phyloP scores from a whole-genome alignment of 177 flowering plant genomes.

The Vitis hybrid region DNA sequence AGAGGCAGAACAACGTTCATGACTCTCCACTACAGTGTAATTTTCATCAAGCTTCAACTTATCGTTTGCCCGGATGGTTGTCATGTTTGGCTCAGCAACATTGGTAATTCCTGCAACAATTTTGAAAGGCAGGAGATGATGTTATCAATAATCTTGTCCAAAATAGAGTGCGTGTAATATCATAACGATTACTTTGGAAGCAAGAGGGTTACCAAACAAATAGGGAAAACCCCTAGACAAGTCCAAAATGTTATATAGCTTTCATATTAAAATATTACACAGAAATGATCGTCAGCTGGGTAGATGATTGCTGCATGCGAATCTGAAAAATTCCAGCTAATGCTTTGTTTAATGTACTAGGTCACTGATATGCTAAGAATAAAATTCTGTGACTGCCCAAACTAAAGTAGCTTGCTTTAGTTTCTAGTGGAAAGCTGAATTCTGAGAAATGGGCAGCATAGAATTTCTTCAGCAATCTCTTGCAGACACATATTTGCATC shows the following conservation, averaged over 20 bases:
- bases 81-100: not conserved
- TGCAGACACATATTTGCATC: no score
- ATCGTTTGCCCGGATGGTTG: not conserved
- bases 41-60: slow-evolving; percentile 5
- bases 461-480: not conserved
- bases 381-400: not conserved
- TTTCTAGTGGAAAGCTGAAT: not conserved
- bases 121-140: not conserved
- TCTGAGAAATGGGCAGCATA: not conserved
- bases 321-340: not conserved
- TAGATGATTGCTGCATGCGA: not conserved
- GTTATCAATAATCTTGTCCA: no score
- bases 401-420: not conserved
- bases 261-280: no score
- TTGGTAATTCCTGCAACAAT: not conserved
- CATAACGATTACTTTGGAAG: no score
- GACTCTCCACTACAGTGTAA: not conserved
- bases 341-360: not conserved
- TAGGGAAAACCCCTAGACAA: no score
- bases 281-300: not conserved
- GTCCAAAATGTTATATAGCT: no score
- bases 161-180: no score
- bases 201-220: no score
- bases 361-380: not conserved
- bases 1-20: not conserved